phyloP scores from a whole-genome alignment of 768 basidiomycete species.

The Phanerochaete carnosa region DNA sequence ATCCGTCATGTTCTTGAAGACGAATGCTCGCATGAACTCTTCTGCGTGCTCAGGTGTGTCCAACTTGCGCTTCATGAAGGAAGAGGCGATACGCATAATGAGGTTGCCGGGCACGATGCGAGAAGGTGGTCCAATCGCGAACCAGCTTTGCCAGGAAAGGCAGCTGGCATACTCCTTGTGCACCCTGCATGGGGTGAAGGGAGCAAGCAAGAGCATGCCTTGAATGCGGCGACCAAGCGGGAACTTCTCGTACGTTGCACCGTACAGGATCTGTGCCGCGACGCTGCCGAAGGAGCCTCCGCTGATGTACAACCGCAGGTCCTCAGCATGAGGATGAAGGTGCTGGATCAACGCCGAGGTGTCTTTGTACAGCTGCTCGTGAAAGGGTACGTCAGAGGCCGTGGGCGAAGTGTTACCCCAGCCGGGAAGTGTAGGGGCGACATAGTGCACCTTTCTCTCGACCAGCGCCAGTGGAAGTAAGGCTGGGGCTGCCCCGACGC shows the following conservation, averaged over 20 bases:
- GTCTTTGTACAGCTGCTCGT: constrained; percentile 40
- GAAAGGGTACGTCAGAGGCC: constrained; percentile 31
- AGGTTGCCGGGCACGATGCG: constrained; percentile 40
- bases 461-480: constrained; percentile 30
- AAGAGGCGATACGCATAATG: constrained; percentile 29
- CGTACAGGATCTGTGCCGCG: constrained; percentile 55
- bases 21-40: constrained; percentile 31
- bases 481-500: constrained; percentile 40
- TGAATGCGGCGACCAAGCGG: constrained; percentile 44
- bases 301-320: constrained; percentile 45
- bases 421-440: constrained; percentile 54
- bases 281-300: constrained; percentile 55
- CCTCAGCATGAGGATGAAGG: constrained; percentile 40
- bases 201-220: constrained; percentile 44
- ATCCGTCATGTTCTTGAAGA: constrained; percentile 41
- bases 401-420: constrained; percentile 54
- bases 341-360: constrained; percentile 45
- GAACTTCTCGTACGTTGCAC: constrained; percentile 46
- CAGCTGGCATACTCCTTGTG: constrained; percentile 43
- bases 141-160: constrained; percentile 45
- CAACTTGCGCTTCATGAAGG: constrained; percentile 33
- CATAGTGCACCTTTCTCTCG: constrained; percentile 39
- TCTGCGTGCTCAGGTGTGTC: constrained; percentile 39
- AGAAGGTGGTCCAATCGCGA: constrained; percentile 43
- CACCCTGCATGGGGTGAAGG: constrained; percentile 44